Evolutionary conservation across 106 monocot genomes (phyloP).

Genomic region (Platanthera zijinensis): DNA sequence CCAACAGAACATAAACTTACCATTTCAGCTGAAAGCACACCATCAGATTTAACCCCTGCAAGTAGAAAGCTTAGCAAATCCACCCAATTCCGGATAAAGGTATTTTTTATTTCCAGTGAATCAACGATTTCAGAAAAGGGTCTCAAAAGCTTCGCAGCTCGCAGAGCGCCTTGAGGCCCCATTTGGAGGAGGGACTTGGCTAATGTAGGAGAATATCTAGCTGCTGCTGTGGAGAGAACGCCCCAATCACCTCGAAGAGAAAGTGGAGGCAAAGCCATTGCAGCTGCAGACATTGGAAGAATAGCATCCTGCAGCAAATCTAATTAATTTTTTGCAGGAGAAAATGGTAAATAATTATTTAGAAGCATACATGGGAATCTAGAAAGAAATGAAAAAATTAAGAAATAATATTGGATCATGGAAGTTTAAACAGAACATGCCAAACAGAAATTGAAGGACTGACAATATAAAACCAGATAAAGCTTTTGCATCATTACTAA

Average conservation of each 20-base stretch:
- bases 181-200: conserved; percentile 80
- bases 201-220: conserved; percentile 83
- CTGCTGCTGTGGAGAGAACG: conserved; percentile 75
- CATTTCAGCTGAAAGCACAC: conserved; percentile 82
- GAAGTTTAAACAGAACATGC: neutral
- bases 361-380: neutral
- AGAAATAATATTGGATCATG: neutral
- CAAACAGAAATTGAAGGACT: no score
- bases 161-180: conserved; percentile 85
- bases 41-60: conserved; percentile 80
- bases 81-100: conserved; percentile 88
- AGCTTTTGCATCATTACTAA: no score
- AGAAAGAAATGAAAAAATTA: neutral
- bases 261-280: conserved; percentile 90
- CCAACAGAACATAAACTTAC: conserved; percentile 29
- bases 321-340: neutral
- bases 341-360: neutral
- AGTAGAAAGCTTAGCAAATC: conserved; percentile 87
- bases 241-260: conserved; percentile 85
- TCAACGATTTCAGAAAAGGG: conserved; percentile 88
- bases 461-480: no score
- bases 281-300: conserved; percentile 76
- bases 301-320: conserved; percentile 49
- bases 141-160: conserved; percentile 84
- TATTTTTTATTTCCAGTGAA: conserved; percentile 73